These are phyloP conservation scores for Fraxinus platypoda DNA, from an alignment of 305 asterid genomes.

Conservation along the genomic window DNA sequence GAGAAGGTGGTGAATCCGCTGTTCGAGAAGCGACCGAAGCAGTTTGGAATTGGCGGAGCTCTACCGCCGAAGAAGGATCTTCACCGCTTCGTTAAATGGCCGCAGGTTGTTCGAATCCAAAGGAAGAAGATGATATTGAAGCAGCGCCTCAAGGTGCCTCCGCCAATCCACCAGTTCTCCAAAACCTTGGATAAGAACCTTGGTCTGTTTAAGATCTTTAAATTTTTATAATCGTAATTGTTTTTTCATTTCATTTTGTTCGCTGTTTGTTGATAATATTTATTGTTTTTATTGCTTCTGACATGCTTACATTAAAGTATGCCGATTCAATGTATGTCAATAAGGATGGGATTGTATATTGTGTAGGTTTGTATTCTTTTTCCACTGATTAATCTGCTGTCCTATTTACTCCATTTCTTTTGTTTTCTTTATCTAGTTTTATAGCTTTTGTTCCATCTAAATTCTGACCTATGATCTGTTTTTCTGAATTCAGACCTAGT, in stretches of 20 bases:
- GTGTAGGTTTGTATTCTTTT: not conserved
- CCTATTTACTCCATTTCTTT: not conserved
- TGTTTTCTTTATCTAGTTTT: not conserved
- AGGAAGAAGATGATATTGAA: slow-evolving; percentile 77
- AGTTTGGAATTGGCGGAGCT: slow-evolving; percentile 88
- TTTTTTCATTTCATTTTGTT: not conserved
- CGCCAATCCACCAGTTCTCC: slow-evolving; percentile 84
- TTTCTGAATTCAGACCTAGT: not conserved
- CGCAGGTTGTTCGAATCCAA: slow-evolving; percentile 72
- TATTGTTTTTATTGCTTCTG: not conserved
- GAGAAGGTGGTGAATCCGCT: slow-evolving; percentile 75
- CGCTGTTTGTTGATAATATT: not conserved
- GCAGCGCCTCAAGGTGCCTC: slow-evolving; percentile 92
- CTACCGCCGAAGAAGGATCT: slow-evolving; percentile 88
- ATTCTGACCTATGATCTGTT: not conserved
- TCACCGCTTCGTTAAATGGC: slow-evolving; percentile 76
- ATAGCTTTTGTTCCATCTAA: not conserved
- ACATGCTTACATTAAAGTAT: not conserved
- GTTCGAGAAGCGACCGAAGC: slow-evolving; percentile 83
- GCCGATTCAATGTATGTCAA: not conserved
- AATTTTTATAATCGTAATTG: not conserved
- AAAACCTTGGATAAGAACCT: slow-evolving; percentile 84
- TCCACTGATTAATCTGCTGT: not conserved
- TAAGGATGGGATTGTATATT: not conserved
- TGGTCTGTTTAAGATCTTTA: slow-evolving; percentile 34